Conservation (phyloP, 345 rosid species). For the Populus deltoides region DNA sequence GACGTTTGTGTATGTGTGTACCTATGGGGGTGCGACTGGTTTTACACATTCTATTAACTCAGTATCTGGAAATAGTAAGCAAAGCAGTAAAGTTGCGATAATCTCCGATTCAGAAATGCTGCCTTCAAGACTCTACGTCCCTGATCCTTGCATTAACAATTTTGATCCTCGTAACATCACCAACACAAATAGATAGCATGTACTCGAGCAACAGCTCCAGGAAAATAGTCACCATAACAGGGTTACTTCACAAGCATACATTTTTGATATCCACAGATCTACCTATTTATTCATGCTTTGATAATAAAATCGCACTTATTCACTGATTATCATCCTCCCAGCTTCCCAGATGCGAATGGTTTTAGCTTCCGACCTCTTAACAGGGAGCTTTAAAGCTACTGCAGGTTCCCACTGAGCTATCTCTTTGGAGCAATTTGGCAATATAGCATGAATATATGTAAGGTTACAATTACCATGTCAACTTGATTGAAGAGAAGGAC, state of each 20-base stretch:
- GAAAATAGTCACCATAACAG: neutral
- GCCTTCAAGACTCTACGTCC: neutral
- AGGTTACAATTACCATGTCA: neutral
- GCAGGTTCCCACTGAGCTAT: neutral
- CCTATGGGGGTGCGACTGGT: neutral
- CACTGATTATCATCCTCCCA: neutral
- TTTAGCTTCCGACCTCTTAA: neutral
- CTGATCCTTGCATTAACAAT: neutral
- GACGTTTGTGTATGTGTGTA: neutral
- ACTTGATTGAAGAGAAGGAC: neutral
- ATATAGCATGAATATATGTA: neutral
- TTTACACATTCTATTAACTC: neutral
- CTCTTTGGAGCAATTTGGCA: neutral
- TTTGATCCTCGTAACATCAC: neutral
- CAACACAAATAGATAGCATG: neutral
- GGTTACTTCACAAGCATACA: neutral
- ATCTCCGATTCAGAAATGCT: neutral
- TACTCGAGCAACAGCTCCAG: neutral
- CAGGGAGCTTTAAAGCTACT: neutral
- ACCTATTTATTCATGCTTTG: neutral
- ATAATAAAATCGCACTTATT: neutral
- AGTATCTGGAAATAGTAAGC: neutral
- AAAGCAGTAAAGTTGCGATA: neutral
- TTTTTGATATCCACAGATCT: neutral
- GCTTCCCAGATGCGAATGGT: neutral